These are phyloP conservation scores for Knoxdaviesia capensis DNA, from an alignment of 2,329 filamentous ascomycete species.

Conservation along the genomic window DNA sequence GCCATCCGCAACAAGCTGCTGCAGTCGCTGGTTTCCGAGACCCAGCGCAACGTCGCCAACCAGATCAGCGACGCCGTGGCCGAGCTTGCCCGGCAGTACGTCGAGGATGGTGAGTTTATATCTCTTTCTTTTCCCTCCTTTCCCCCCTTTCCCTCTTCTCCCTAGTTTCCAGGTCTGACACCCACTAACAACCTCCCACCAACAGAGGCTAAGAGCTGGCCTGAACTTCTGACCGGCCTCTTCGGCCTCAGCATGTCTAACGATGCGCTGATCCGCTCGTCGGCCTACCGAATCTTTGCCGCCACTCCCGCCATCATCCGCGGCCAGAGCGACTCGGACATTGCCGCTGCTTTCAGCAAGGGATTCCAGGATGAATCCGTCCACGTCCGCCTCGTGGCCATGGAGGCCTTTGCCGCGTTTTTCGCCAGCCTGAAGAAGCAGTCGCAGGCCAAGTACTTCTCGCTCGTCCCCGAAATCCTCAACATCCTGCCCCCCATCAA, in stretches of 20 bases:
- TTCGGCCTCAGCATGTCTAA: slow-evolving; percentile 80
- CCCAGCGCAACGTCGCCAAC: slow-evolving; percentile 58
- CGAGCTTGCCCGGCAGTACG: slow-evolving; percentile 86
- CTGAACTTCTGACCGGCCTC: slow-evolving; percentile 66
- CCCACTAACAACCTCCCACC: not conserved
- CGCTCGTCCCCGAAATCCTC: slow-evolving; percentile 72
- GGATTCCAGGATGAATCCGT: slow-evolving; percentile 83
- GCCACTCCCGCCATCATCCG: slow-evolving; percentile 92
- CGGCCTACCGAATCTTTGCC: slow-evolving; percentile 85
- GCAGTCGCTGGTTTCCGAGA: slow-evolving; percentile 53
- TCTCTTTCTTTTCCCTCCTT: not conserved
- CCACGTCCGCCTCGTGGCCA: slow-evolving; percentile 77
- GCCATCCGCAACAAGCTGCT: slow-evolving; percentile 73
- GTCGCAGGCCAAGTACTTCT: slow-evolving; percentile 69
- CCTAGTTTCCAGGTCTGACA: not conserved
- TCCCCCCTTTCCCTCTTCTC: not conserved
- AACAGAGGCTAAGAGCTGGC: slow-evolving; percentile 67
- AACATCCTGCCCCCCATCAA: slow-evolving; percentile 92
- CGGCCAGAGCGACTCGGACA: slow-evolving; percentile 82
- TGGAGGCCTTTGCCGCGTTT: slow-evolving; percentile 93
- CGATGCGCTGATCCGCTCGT: slow-evolving; percentile 71
- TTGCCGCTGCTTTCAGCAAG: slow-evolving; percentile 69
- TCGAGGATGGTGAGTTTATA: slow-evolving; percentile 55
- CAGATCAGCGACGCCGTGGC: slow-evolving; percentile 97
- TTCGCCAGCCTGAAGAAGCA: slow-evolving; percentile 85